These are phyloP conservation scores for Moesziomyces sp. DNA, from an alignment of 1,284 basidiomycete species.

Conservation along the genomic window DNA sequence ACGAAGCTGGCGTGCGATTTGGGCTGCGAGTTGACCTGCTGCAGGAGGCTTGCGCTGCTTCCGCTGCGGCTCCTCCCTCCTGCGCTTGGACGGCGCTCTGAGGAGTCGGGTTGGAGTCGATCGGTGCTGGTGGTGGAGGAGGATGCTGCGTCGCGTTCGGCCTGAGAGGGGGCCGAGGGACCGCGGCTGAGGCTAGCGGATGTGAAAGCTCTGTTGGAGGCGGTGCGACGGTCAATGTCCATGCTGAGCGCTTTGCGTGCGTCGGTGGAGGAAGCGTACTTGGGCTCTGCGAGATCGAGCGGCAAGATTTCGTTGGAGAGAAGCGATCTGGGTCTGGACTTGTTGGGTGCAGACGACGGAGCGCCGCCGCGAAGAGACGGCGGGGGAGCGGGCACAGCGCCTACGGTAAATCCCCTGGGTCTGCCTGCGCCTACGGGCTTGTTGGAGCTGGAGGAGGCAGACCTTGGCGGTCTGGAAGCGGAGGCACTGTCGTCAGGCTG, in stretches of 20 bases:
- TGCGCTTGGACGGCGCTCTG: slow-evolving; percentile 36
- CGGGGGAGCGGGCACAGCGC: slow-evolving; percentile 44
- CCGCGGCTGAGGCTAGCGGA: slow-evolving; percentile 10
- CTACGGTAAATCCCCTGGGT: slow-evolving; percentile 57
- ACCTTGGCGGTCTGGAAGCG: slow-evolving; percentile 2
- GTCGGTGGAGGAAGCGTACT: slow-evolving; percentile 4
- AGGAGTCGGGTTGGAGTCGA: slow-evolving; percentile 12
- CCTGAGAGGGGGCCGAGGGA: slow-evolving; percentile 1
- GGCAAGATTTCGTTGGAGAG: slow-evolving; percentile 55
- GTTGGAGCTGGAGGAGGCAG: slow-evolving; percentile 8
- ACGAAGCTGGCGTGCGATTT: slow-evolving; percentile 61
- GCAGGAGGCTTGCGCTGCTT: slow-evolving; percentile 57
- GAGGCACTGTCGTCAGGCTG: slow-evolving; percentile 10
- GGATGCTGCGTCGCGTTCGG: slow-evolving; percentile 9
- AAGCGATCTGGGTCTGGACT: slow-evolving; percentile 48
- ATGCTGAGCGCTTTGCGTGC: slow-evolving; percentile 33
- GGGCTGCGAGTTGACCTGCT: slow-evolving; percentile 57
- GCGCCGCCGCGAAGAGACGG: slow-evolving; percentile 9
- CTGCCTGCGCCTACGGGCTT: slow-evolving; percentile 26
- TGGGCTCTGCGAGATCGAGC: slow-evolving; percentile 46
- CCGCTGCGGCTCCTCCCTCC: slow-evolving; percentile 56
- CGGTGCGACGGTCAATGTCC: slow-evolving; percentile 23
- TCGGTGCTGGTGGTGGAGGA: slow-evolving; percentile 6
- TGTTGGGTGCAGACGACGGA: slow-evolving; percentile 10
- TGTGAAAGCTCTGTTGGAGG: not conserved